Base-by-base conservation (phyloP, 495 filamentous ascomycete genomes). In the Penicillium cosmopolitanum region DNA sequence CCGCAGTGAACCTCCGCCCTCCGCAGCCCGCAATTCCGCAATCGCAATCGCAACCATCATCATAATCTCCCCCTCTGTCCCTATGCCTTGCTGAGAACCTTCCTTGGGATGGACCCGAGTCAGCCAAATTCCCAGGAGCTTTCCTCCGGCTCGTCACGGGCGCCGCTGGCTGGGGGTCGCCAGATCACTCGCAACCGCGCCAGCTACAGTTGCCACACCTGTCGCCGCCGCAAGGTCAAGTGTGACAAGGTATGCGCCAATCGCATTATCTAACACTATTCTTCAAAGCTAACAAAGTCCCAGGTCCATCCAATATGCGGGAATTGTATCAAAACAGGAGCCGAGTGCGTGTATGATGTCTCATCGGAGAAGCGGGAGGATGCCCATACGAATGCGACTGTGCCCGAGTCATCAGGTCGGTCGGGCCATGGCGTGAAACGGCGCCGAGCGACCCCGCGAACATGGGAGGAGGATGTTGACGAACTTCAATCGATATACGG, bases 151-250 rank as follows among this genome's bases (percentile, higher is more conserved):
- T 63, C 63, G 23, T 44, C 57, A 47, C 65, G 61, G 44, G 65
- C 46, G n/a, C 55, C 70, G 19, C 51, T 70, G 13, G 64, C 62
- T 5, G 61, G 67, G 38, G 68, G 66, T 50, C 75, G 76, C 50
- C 77, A 80, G 57, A 81, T 81, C 43, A 81, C 79, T 25, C 75
- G 79, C 3, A 81, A 79, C 50, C 77, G 79, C 56, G 70, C 77
- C 31, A 80, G 77, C 58, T 80, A 80, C 60, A 80, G 77, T 60
- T 81, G 79, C 61, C 77, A 81, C 63, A 76, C 71, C 0, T 81
- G 79, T 69, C 77, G 79, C 50, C 66, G 76, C 50, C 69, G 79
- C 33, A 81, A 81, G 55, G 77, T 81, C 28, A 79, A 78, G 67
- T 79, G 76, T 50, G 71, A 79, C 64, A 80, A 78, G 68, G 75